Base-by-base conservation (phyloP, 139 green algal genomes). In the Trebouxia sp. region DNA sequence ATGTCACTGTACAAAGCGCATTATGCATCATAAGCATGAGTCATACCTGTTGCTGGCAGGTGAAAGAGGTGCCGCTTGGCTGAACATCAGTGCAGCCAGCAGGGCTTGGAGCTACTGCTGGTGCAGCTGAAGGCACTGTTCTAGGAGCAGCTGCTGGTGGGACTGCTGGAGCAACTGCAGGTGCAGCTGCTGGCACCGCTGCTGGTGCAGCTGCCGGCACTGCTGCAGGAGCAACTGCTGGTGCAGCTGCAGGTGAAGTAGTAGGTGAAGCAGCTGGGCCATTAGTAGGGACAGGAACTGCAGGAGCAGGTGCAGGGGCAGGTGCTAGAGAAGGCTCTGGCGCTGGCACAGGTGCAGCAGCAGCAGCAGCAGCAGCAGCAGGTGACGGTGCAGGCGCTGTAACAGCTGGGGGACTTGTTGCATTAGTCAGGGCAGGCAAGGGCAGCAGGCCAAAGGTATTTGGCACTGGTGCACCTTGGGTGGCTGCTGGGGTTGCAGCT, bases 1-100 rank as follows among this genome's bases (percentile, higher is more conserved):
- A 17, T 5, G 4, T 6, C 50, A 22, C 50, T 22, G 22, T 17
- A 22, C 50, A 17, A 58, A 22, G 50, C 50, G 26, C 50, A 58
- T 17, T 58, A 22, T 28, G 50, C 4, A 1, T 22, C 5, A 22
- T 6, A 58, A 22, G 20, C 22, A 22, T 17, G 20, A 58, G 22
- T 37, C 14, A 9, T 6, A 77, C 69, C 69, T 77, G 69, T 22
- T 77, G 39, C 69, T 77, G 69, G 24, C 69, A 77, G n/a, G 69
- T 77, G 69, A 53, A 77, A 26, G 42, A 14, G 1, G 39, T n/a
- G 4, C 69, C 69, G 11, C 0, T 37, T 11, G 69, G 69, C 69
- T 72, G 62, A 0, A 77, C 69, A 38, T 77, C 69, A 24, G 69
- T 77, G 28, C 69, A 77, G 26, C 24, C 69, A 24, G 37, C 8